These are phyloP conservation scores for Candida koratica DNA, from an alignment of 805 yeast species.

Conservation along the genomic window DNA sequence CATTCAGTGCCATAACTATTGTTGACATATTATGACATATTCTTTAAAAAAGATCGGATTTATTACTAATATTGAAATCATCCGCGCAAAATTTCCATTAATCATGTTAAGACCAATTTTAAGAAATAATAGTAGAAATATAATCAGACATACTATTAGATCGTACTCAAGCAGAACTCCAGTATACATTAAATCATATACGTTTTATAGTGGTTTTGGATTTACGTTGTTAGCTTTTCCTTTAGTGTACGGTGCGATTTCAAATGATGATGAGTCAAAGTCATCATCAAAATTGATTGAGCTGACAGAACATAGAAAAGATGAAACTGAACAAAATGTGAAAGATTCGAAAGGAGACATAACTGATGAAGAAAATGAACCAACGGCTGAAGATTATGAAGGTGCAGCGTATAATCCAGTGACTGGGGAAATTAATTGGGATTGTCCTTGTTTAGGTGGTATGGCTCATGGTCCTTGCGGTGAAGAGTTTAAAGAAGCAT, in stretches of 20 bases:
- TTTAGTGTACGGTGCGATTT: constrained; percentile 2
- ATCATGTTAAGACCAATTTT: constrained; percentile 8
- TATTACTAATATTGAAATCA: too few relatives aligned
- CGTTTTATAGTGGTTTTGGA: constrained; percentile 7
- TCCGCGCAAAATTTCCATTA: constrained; percentile 3
- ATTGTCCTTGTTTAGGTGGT: constrained; percentile 98
- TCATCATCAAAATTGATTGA: neutral
- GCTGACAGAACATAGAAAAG: neutral
- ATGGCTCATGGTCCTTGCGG: constrained; percentile 99
- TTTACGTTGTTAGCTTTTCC: constrained; percentile 5
- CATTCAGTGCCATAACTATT: too few relatives aligned
- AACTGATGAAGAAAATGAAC: constrained; percentile 9
- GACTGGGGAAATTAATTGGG: constrained; percentile 99
- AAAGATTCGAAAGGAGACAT: constrained; percentile 1
- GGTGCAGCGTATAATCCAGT: constrained; percentile 87
- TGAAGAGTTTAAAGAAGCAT: constrained; percentile 57
- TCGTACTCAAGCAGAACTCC: constrained; percentile 1
- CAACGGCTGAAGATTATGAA: constrained; percentile 25
- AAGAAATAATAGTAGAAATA: constrained; percentile 2
- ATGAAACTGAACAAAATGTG: neutral
- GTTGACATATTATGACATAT: too few relatives aligned
- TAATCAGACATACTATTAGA: constrained; percentile 4
- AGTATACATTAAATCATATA: neutral
- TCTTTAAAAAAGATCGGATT: too few relatives aligned
- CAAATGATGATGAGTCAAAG: constrained; percentile 6